Evolutionary conservation across 2,329 filamentous ascomycete species (phyloP).

Genomic region (Aureobasidium sp.): DNA sequence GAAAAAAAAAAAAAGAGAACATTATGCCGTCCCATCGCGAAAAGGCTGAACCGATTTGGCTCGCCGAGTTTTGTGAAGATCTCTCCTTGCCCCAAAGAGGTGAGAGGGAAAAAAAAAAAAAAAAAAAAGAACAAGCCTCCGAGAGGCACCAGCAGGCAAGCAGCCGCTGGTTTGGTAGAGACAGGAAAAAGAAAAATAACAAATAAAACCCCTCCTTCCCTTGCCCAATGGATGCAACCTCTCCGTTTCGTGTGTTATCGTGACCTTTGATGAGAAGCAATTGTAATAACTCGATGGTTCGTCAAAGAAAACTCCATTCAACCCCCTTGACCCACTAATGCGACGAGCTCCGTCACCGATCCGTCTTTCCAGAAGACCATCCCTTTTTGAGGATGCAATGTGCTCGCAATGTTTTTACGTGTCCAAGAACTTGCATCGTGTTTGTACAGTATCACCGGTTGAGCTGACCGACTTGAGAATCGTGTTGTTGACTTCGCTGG

Average conservation of each 20-base stretch:
- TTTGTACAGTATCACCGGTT: not conserved
- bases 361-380: not conserved
- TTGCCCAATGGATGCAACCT: conserved; percentile 1
- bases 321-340: not conserved
- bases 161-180: not conserved
- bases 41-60: not conserved
- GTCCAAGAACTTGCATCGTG: not conserved
- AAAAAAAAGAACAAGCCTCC: not conserved
- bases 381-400: not conserved
- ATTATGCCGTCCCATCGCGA: not conserved
- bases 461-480: not conserved
- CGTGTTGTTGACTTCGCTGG: conserved; percentile 7
- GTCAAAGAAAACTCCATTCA: not conserved
- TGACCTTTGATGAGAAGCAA: not conserved
- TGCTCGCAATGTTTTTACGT: not conserved
- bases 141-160: not conserved
- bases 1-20: not conserved
- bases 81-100: not conserved
- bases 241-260: conserved; percentile 8
- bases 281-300: not conserved
- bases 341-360: not conserved
- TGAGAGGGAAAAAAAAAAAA: not conserved
- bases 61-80: not conserved
- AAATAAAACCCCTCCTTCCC: not conserved
- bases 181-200: not conserved